phyloP scores from a whole-genome alignment of 129 eudicot species.

The Deinandra increscens region DNA sequence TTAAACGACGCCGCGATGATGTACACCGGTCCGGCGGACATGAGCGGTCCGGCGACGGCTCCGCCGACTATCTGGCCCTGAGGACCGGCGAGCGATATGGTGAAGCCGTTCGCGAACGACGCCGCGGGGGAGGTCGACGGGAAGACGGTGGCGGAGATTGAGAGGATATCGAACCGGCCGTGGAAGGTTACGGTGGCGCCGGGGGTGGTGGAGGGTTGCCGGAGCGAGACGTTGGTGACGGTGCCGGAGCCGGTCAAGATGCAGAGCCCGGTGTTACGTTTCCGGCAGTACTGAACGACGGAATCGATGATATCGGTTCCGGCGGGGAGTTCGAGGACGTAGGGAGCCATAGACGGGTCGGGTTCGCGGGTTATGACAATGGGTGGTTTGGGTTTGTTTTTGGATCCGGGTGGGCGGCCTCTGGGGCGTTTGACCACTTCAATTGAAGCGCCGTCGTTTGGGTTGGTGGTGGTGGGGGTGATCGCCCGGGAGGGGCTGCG shows the following conservation, averaged over 20 bases:
- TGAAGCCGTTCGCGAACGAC: conserved; percentile 41
- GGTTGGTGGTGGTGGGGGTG: conserved; percentile 18
- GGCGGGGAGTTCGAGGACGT: conserved; percentile 58
- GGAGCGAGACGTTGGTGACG: conserved; percentile 59
- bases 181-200: conserved; percentile 65
- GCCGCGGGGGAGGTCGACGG: conserved; percentile 31
- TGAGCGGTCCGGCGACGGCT: conserved; percentile 50
- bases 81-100: conserved; percentile 63
- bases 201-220: conserved; percentile 58
- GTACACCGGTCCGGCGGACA: conserved; percentile 58
- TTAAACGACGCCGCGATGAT: conserved; percentile 62
- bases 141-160: conserved; percentile 52
- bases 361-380: conserved; percentile 54
- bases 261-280: conserved; percentile 49
- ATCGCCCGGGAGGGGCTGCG: conserved; percentile 11
- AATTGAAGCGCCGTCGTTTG: conserved; percentile 59
- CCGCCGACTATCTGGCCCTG: conserved; percentile 85
- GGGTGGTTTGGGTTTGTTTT: conserved; percentile 75
- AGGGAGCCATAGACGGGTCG: conserved; percentile 61
- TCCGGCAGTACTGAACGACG: conserved; percentile 33
- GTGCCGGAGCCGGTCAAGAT: conserved; percentile 57
- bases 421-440: conserved; percentile 67
- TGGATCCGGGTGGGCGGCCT: conserved; percentile 82
- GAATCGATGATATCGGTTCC: conserved; percentile 52
- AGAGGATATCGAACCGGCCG: conserved; percentile 67